Base-by-base conservation (phyloP, 179 eudicot species). In the Silene noctiflora region DNA sequence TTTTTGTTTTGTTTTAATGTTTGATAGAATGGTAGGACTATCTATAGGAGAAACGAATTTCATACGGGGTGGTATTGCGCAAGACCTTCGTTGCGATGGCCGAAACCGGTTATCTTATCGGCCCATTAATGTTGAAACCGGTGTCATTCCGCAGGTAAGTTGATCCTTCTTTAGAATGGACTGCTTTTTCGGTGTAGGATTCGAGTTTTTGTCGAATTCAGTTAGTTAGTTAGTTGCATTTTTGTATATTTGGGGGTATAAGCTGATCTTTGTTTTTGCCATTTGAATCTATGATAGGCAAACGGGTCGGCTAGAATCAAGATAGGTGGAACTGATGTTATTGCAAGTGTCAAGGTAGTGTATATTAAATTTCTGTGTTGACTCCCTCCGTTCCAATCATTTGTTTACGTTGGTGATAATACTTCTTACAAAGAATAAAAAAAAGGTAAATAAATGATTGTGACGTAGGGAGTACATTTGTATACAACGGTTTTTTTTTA, bases 41-140 rank as follows among this genome's bases (percentile, higher is more conserved):
- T 92, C 97, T 19, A 19, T 76, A 21, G 99, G 95, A 75, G 97
- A 95, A 74, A 86, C 82, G 82, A 87, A 87, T 58, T 95, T 92
- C 80, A 89, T 95, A 77, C 81, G 83, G 75, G 97, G 93, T 77
- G 97, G 96, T 44, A 88, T 95, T 80, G 97, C 94, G 69, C 96
- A 94, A 81, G 97, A 91, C 78, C 86, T 94, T 75, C 98, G 98
- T 6, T 86, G 93, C 67, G 98, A 94, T 86, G 98, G 98, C 56
- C 86, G 98, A 25, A 94, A 84, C 73, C 77, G 96, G 44, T 72
- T 91, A 62, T 75, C 83, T 76, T 91, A 92, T 71, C 87, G 95
- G 16, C 93, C 90, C 17, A 83, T 90, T 73, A 76, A 75, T 79
- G 83, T 92, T 58, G 91, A 88, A 79, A 87, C 93, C 46, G 90